Evolutionary conservation across 2,329 filamentous ascomycete genomes (phyloP).

Genomic region (Sporothrix protearum): DNA sequence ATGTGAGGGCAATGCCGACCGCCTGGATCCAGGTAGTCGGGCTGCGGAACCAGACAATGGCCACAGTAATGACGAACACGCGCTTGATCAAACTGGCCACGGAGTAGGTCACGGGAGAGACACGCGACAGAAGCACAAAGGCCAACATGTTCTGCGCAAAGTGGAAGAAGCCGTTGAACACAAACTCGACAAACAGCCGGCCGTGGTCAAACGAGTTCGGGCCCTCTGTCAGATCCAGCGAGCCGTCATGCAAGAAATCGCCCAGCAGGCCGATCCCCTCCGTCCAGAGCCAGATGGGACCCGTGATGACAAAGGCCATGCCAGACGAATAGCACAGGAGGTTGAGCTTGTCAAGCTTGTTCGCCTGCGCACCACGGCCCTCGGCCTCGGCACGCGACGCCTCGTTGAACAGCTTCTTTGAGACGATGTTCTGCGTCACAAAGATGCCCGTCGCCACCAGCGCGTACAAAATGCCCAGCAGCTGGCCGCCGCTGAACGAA

Average conservation of each 20-base stretch:
- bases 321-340: slow-evolving; percentile 95
- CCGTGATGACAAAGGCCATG: slow-evolving; percentile 80
- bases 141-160: slow-evolving; percentile 95
- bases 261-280: slow-evolving; percentile 75
- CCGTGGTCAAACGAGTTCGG: slow-evolving; percentile 73
- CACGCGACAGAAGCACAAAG: slow-evolving; percentile 85
- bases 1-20: slow-evolving; percentile 81
- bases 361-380: slow-evolving; percentile 55
- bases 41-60: slow-evolving; percentile 94
- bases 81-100: slow-evolving; percentile 95
- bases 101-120: slow-evolving; percentile 94
- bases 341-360: slow-evolving; percentile 94
- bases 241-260: slow-evolving; percentile 79
- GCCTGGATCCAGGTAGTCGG: slow-evolving; percentile 79
- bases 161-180: slow-evolving; percentile 96
- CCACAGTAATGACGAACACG: slow-evolving; percentile 92
- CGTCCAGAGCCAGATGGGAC: slow-evolving; percentile 88
- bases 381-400: slow-evolving; percentile 81
- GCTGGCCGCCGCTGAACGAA: slow-evolving; percentile 68
- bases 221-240: slow-evolving; percentile 57
- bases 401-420: slow-evolving; percentile 96
- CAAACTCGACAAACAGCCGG: slow-evolving; percentile 72
- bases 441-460: slow-evolving; percentile 90
- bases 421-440: slow-evolving; percentile 97
- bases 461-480: slow-evolving; percentile 85